phyloP scores from a whole-genome alignment of 306 rosid genomes.

The Cucurbita maxima region DNA sequence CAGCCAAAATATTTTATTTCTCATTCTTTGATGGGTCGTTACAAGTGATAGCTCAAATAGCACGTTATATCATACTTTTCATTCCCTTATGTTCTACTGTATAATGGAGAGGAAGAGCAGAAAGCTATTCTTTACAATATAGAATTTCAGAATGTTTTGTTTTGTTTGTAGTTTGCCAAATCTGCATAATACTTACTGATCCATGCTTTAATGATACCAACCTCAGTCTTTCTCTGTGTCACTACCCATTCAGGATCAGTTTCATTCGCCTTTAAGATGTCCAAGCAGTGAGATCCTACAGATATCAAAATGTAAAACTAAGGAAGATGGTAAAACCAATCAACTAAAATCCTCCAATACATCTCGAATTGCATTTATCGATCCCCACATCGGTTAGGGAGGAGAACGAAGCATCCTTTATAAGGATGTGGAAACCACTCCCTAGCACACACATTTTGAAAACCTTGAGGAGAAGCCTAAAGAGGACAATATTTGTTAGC shows the following conservation, averaged over 20 bases:
- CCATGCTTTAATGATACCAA: slow-evolving; percentile 26
- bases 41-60: background rate
- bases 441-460: too few species aligned
- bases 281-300: slow-evolving; percentile 61
- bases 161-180: background rate
- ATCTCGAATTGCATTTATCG: background rate
- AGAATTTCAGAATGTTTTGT: background rate
- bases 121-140: background rate
- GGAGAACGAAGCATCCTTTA: too few species aligned
- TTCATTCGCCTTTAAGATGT: slow-evolving; percentile 6
- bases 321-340: background rate
- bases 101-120: background rate
- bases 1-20: background rate
- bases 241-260: slow-evolving; percentile 42
- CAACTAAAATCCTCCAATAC: background rate
- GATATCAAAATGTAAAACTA: background rate
- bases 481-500: too few species aligned
- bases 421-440: too few species aligned
- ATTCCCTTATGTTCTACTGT: background rate
- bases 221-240: slow-evolving; percentile 22
- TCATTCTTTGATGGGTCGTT: background rate
- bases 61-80: background rate
- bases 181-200: slow-evolving; percentile 22
- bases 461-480: too few species aligned
- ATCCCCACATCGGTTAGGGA: too few species aligned